These are phyloP conservation scores for Tripterygium wilfordii DNA, from an alignment of 177 flowering plant genomes.

Conservation along the genomic window DNA sequence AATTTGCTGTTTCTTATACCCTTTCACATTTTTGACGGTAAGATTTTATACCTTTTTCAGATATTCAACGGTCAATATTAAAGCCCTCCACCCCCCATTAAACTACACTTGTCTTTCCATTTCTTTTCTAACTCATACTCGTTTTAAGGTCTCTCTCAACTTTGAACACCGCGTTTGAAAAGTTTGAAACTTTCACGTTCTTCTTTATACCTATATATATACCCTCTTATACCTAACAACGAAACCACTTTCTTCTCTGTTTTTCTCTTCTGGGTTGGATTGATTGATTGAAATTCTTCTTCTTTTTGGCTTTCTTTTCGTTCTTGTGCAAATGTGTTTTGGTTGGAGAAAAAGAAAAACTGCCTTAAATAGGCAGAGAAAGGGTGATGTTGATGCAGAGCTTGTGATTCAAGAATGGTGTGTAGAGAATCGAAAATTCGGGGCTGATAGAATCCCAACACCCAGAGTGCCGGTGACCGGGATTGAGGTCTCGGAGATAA, in stretches of 20 bases:
- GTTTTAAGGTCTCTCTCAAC: slow-evolving; percentile 7
- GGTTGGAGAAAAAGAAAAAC: slow-evolving; percentile 11
- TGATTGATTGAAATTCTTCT: neutral
- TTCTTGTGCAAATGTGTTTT: neutral
- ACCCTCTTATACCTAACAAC: too few species aligned
- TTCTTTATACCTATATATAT: neutral
- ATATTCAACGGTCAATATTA: slow-evolving; percentile 16
- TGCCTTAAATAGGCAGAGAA: neutral
- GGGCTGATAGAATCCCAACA: slow-evolving; percentile 23
- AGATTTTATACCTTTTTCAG: too few species aligned
- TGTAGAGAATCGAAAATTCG: slow-evolving; percentile 10
- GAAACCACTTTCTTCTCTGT: neutral
- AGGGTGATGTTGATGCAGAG: neutral
- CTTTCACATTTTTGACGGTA: neutral
- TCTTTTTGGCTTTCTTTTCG: neutral
- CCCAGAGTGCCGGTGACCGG: slow-evolving; percentile 15
- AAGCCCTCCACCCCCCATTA: neutral
- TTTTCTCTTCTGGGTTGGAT: too few species aligned
- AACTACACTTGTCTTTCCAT: too few species aligned
- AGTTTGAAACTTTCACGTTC: too few species aligned
- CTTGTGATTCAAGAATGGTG: slow-evolving; percentile 30
- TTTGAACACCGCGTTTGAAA: too few species aligned
- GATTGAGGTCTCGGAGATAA: slow-evolving; percentile 13
- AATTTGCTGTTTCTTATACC: neutral
- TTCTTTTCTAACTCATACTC: too few species aligned